Base-by-base conservation (phyloP, 2,329 filamentous ascomycete genomes). In the Ophiostoma ips region DNA sequence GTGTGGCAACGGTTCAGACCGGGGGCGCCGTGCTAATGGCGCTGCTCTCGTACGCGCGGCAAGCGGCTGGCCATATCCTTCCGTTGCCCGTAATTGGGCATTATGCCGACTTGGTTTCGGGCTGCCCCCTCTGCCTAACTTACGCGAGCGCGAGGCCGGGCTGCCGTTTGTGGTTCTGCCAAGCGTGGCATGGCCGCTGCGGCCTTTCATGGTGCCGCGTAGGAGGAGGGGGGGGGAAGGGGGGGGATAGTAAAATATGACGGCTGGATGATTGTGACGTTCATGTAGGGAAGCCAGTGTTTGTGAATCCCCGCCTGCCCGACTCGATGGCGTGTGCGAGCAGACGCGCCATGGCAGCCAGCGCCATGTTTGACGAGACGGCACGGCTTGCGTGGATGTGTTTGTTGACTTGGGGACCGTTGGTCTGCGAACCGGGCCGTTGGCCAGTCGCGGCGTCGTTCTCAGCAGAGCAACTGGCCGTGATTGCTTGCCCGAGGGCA, bases 321-420 rank as follows among this genome's bases (percentile, higher is more conserved):
- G 24, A 28, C 24, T 5, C 8, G 24, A 28, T 8, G 24, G 24
- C 24, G 8, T 4, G 8, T 28, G 24, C 8, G 24, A 28, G 24
- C 24, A 8, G 24, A 28, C 24, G 24, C 24, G 8, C 8, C 24
- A 28, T 28, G 24, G 24, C 24, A 28, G 33, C 10, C 11, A 35
- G 33, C 33, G 35, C 35, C 35, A 37, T 37, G 13, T n/a, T 37
- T n/a, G 35, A 8, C 35, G 8, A 4, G 7, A 5, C 12, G 3
- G 15, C 3, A 7, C 4, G 12, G 24, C 24, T 28, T 28, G 24
- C 24, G 24, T 28, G 3, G n/a, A 8, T 43, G 19, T 30, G 49
- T 51, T 51, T 30, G 49, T 51, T 51, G 50, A 37, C 37, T 44
- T 37, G 50, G 35, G 34, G 50, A 51, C 50, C 31, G 50, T 48